Evolutionary conservation across 306 rosid species (phyloP).

Genomic region (Cajanus cajan): DNA sequence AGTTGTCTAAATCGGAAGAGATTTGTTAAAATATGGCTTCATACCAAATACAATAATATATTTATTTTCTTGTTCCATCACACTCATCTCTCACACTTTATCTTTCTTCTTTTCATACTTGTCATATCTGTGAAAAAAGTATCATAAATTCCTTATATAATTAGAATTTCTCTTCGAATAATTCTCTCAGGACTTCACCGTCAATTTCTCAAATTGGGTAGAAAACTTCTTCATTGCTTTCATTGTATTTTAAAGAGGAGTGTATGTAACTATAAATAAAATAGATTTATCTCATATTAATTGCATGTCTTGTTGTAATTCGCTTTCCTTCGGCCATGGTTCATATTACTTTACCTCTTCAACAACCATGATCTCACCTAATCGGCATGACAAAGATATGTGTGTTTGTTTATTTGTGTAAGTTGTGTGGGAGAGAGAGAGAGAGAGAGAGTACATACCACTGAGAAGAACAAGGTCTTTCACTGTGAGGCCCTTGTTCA

Average conservation of each 20-base stretch:
- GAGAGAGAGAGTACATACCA: conserved; percentile 27
- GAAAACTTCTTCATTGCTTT: not conserved
- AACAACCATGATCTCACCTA: conserved; percentile 59
- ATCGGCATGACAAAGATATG: conserved; percentile 44
- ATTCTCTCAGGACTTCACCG: not conserved
- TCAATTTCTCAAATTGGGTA: conserved; percentile 2
- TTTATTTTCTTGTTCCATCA: not conserved
- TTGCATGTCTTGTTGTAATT: not conserved
- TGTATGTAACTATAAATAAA: not conserved
- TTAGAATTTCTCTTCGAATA: not conserved
- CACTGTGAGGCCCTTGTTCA: conserved; percentile 54
- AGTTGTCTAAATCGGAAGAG: not conserved
- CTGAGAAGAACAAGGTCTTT: conserved; percentile 84
- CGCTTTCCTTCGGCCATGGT: not conserved
- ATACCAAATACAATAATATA: not conserved
- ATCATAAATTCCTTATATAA: not conserved
- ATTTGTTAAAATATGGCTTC: conserved; percentile 2
- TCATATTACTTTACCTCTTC: conserved; percentile 42
- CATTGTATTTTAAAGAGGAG: not conserved
- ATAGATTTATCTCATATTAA: not conserved
- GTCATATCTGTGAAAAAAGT: not conserved
- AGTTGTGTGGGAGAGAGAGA: conserved; percentile 16
- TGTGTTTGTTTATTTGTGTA: not conserved
- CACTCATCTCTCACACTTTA: not conserved
- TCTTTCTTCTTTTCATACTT: not conserved